Evolutionary conservation across 192 early-diverging fungal species (phyloP).

Genomic region (Paraglomus brasilianum): DNA sequence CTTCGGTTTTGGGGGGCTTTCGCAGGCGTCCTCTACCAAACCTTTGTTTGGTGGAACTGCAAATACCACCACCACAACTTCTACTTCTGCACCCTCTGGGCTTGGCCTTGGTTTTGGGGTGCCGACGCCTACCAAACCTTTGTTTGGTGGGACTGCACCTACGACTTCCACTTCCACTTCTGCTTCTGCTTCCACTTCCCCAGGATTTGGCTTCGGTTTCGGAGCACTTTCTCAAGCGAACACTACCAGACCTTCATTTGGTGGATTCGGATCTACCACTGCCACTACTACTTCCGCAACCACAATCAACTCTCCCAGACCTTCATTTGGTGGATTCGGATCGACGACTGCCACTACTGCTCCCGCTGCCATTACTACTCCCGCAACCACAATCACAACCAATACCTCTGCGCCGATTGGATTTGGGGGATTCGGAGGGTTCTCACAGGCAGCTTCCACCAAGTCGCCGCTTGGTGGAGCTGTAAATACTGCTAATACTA

Average conservation of each 20-base stretch:
- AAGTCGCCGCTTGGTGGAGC: background rate
- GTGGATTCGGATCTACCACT: conserved; percentile 33
- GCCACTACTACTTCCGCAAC: background rate
- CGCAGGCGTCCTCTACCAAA: too few species aligned
- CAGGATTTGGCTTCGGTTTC: background rate
- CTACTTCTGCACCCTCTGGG: conserved; percentile 31
- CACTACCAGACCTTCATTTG: conserved; percentile 23
- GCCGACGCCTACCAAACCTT: background rate
- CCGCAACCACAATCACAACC: conserved; percentile 25
- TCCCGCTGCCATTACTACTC: background rate
- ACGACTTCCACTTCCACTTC: conserved; percentile 30
- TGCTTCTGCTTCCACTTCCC: conserved; percentile 29
- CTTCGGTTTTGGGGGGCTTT: background rate
- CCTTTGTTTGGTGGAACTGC: conserved; percentile 28
- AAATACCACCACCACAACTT: conserved; percentile 28
- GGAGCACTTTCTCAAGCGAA: conserved; percentile 28
- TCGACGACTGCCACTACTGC: conserved; percentile 1
- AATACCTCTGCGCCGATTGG: conserved; percentile 23
- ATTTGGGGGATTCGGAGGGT: background rate
- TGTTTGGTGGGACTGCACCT: background rate
- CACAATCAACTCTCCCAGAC: too few species aligned
- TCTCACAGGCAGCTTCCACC: background rate
- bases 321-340: too few species aligned
- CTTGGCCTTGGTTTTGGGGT: conserved; percentile 29
- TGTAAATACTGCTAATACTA: too few species aligned